Percentiles rank a stretch among this genome's conserved stretches.
phyloP scores from a whole-genome alignment of 2,329 filamentous ascomycete species.

The Monosporascus sp. region DNA sequence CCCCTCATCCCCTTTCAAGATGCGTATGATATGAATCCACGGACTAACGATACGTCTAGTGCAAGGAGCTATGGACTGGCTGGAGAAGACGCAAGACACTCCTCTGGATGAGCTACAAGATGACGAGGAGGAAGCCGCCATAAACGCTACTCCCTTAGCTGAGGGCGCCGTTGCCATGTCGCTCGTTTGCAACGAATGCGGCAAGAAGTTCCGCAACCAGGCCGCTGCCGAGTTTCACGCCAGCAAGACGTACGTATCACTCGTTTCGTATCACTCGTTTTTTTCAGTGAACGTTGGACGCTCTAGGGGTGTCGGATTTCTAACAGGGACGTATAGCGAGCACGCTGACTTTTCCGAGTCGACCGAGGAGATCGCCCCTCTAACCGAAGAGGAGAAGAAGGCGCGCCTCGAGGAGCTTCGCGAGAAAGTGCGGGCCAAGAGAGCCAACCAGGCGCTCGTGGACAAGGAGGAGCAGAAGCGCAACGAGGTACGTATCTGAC shows the following conservation, averaged over 20 bases:
- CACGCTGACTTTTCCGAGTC: constrained; percentile 92
- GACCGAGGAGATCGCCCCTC: constrained; percentile 81
- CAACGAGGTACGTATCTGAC: constrained; percentile 61
- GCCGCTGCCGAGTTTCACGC: constrained; percentile 86
- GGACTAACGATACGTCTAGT: constrained; percentile 44
- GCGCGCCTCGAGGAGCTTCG: constrained; percentile 71
- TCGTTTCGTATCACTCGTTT: too few relatives aligned
- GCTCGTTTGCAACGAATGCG: constrained; percentile 90
- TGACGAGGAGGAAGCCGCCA: constrained; percentile 46
- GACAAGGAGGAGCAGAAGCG: constrained; percentile 79
- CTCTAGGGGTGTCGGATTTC: not conserved
- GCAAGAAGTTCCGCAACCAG: constrained; percentile 80
- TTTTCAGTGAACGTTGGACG: too few relatives aligned
- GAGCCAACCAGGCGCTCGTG: constrained; percentile 57
- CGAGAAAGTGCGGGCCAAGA: constrained; percentile 66
- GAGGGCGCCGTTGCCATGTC: constrained; percentile 70
- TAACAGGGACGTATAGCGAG: constrained; percentile 43
- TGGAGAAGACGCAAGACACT: constrained; percentile 87
- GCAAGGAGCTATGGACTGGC: constrained; percentile 87
- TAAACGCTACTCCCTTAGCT: constrained; percentile 55
- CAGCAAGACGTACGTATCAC: constrained; percentile 62
- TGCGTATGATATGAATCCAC: not conserved
- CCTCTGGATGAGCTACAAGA: constrained; percentile 71
- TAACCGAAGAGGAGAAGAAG: constrained; percentile 89
- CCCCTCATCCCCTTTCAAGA: not conserved